Evolutionary conservation across 192 early-diverging fungal species (phyloP).

Genomic region (Backusella westeae): DNA sequence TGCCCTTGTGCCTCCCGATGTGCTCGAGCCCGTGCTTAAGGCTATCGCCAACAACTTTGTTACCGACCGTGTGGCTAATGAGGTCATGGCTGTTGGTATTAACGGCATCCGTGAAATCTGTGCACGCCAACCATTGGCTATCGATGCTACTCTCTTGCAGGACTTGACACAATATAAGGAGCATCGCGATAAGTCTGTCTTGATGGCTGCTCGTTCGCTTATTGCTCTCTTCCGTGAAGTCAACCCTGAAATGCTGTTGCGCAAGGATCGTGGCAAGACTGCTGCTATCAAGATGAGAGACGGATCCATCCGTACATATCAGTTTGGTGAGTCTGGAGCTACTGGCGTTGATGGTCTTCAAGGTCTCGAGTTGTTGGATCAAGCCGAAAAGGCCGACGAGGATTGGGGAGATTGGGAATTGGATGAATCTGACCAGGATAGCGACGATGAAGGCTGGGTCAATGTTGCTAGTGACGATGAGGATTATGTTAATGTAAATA

Average conservation of each 20-base stretch:
- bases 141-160: slow-evolving; percentile 79
- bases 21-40: slow-evolving; percentile 80
- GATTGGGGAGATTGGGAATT: slow-evolving; percentile 39
- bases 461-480: slow-evolving; percentile 34
- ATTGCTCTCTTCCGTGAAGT: slow-evolving; percentile 92
- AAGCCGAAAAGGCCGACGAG: slow-evolving; percentile 43
- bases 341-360: slow-evolving; percentile 62
- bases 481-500: slow-evolving; percentile 32
- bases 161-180: slow-evolving; percentile 91
- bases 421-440: slow-evolving; percentile 36
- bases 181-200: slow-evolving; percentile 91
- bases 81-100: slow-evolving; percentile 93
- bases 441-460: slow-evolving; percentile 40
- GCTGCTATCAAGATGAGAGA: slow-evolving; percentile 74
- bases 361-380: slow-evolving; percentile 77
- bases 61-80: slow-evolving; percentile 83
- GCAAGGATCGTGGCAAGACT: slow-evolving; percentile 90
- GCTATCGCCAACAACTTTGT: slow-evolving; percentile 97
- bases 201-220: slow-evolving; percentile 89
- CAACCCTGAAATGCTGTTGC: slow-evolving; percentile 91
- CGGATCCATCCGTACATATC: slow-evolving; percentile 32
- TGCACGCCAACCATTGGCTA: slow-evolving; percentile 86
- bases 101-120: slow-evolving; percentile 89
- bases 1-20: slow-evolving; percentile 92
- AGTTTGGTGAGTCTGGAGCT: slow-evolving; percentile 73